Base-by-base conservation (phyloP, 2,329 filamentous ascomycete species). In the Aspergillus alliaceus region DNA sequence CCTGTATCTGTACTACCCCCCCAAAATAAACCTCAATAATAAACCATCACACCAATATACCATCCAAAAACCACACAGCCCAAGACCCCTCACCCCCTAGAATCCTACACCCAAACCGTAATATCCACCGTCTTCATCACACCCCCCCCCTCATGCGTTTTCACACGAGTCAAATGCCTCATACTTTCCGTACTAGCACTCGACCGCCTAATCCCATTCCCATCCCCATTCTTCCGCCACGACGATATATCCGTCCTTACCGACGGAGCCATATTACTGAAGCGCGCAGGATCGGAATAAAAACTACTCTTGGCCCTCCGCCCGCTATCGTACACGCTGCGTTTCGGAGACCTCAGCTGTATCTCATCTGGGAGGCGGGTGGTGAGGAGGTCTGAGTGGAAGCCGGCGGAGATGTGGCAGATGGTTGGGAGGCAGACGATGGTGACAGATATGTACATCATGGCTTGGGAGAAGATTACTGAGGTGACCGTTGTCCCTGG, bases 391-490 rank as follows among this genome's bases (percentile, higher is more conserved):
- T 63, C 61, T 4, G 65, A 66, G 42, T 66, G 59, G 0, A 69
- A 54, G 18, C 66, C 66, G 14, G 65, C 63, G 34, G 67, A 65
- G 12, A 69, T 64, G 42, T 66, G 66, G 54, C 65, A 67, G 14
- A 68, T 54, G 1, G 65, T 67, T 9, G 68, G 68, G 18, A 69
- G 42, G 37, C 66, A 68, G 24, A 66, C 64, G 27, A 64, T 60
- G 18, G 60, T 61, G 27, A 70, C 52, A n/a, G 63, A 59, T 4
- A 61, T 59, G 35, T 65, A 60, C 59, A 69, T 64, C 59, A 67
- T 69, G 34, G 62, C 54, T 40, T 69, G 66, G 14, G 57, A 50
- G 53, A 59, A 54, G 27, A 60, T 58, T 14, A 56, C 55, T 22
- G 60, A 61, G 42, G 48, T 42, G 25, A 63, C 53, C 6, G 64